These are phyloP conservation scores for Pseudogymnoascus sp. DNA, from an alignment of 2,329 filamentous ascomycete genomes.

Conservation along the genomic window DNA sequence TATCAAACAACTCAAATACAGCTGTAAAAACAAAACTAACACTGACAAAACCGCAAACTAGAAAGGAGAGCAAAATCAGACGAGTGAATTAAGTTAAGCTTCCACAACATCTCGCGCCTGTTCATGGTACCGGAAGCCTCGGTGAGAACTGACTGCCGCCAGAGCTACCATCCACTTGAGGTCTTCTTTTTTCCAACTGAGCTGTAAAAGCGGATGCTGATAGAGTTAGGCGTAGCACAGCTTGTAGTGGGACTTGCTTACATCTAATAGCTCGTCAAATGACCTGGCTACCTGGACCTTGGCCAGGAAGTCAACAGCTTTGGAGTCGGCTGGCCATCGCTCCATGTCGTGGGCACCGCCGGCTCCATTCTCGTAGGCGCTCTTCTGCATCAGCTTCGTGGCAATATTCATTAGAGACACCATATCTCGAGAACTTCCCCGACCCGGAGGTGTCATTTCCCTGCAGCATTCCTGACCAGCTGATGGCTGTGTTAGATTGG, in stretches of 20 bases:
- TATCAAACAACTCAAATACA: neutral
- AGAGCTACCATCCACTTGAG: too few relatives aligned
- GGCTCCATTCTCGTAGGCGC: neutral
- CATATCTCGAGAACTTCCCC: neutral
- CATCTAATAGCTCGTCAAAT: neutral
- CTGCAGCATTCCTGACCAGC: neutral
- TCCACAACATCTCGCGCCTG: neutral
- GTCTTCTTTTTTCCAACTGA: too few relatives aligned
- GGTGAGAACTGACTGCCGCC: too few relatives aligned
- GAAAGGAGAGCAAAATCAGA: neutral
- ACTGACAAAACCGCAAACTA: neutral
- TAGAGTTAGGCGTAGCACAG: too few relatives aligned
- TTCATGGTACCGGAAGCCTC: neutral
- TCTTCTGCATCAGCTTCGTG: neutral
- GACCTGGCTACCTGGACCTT: neutral
- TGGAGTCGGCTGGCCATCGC: neutral
- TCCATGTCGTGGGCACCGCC: neutral
- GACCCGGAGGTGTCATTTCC: neutral
- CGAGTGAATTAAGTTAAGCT: neutral
- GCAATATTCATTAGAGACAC: neutral
- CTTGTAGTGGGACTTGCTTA: too few relatives aligned
- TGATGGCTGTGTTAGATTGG: too few relatives aligned
- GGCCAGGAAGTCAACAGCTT: neutral
- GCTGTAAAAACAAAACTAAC: neutral
- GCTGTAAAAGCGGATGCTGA: too few relatives aligned